Base-by-base conservation (phyloP, 2,329 filamentous ascomycete genomes). In the Scolecobasidium constrictum region DNA sequence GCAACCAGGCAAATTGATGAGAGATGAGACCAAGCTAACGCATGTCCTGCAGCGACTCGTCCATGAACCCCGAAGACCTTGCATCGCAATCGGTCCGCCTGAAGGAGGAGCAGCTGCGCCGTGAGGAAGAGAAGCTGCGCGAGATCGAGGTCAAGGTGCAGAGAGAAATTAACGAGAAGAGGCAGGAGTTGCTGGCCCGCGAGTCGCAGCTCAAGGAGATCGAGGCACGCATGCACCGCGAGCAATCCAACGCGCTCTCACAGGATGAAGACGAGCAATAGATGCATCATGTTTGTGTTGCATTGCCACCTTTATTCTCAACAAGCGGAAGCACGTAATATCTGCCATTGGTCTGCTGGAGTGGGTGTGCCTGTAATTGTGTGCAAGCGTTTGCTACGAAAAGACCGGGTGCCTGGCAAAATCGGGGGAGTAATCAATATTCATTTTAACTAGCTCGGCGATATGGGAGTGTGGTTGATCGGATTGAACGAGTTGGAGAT, bases 111-210 rank as follows among this genome's bases (percentile, higher is more conserved):
- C 92, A 98, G 67, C 84, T 98, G 55, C 86, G 92, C 61, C 87
- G 92, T 59, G 92, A 98, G 68, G 92, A 98, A 72, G 92, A 98
- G 83, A 98, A 98, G 75, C 82, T 98, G 50, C 86, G 92, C 66
- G 92, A 98, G 72, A 96, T 98, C 63, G 92, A 98, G 65, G 75
- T 95, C 72, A 98, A 98, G 81, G 92, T 98, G 50, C 92, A 98
- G 72, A 86, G 92, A 62, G 92, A 98, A 69, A 98, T 98, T 73
- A 94, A 95, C 70, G 92, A 96, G 78, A 98, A 98, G 79, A 82
- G 92, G 71, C 92, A 98, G 71, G 92, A 98, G 69, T 77, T 98
- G 49, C 65, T 98, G 67, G 92, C 92, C 51, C 87, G 92, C 65
- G 92, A 98, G 72, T 94, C 87, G 59, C 92, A 98, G 71, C 79